Evolutionary conservation across 2,329 filamentous ascomycete species (phyloP).

Genomic region (Grosmannia penicillata): DNA sequence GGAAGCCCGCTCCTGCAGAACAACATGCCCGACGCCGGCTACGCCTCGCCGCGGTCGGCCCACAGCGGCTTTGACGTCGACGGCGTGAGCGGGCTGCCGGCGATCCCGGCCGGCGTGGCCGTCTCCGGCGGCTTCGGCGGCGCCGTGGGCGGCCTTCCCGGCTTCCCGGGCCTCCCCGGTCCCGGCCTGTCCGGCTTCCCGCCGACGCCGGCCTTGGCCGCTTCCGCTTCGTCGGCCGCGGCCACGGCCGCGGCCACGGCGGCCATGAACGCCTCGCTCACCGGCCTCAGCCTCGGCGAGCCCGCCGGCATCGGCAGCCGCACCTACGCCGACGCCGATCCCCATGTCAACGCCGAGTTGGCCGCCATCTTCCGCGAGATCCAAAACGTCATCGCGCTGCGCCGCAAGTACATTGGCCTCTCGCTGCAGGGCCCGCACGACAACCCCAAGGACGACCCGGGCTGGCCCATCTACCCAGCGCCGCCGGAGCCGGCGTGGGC

Average conservation of each 20-base stretch:
- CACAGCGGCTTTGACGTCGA: neutral
- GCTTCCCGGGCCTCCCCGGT: no score
- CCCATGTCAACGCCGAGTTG: constrained; percentile 71
- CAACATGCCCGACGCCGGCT: neutral
- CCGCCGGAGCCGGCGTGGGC: constrained; percentile 87
- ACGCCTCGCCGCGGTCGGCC: neutral
- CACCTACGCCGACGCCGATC: constrained; percentile 57
- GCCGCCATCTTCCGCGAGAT: constrained; percentile 80
- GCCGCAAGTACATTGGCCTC: constrained; percentile 75
- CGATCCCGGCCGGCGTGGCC: no score
- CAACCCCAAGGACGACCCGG: constrained; percentile 73
- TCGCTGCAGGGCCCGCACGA: constrained; percentile 71
- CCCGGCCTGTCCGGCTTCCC: no score
- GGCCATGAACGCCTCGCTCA: constrained; percentile 8
- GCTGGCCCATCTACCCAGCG: constrained; percentile 81
- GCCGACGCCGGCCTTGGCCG: neutral
- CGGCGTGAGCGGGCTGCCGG: neutral
- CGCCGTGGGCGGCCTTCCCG: no score
- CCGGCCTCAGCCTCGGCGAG: constrained; percentile 23
- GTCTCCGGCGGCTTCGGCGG: no score
- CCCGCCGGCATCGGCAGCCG: constrained; percentile 49
- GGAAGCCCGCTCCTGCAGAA: neutral
- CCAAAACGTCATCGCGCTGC: constrained; percentile 72
- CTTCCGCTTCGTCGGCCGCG: neutral
- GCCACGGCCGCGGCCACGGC: neutral